Percentiles rank a stretch among this genome's conserved stretches.
phyloP scores from a whole-genome alignment of 495 filamentous ascomycete species.

The Barbatosphaeria neglecta region DNA sequence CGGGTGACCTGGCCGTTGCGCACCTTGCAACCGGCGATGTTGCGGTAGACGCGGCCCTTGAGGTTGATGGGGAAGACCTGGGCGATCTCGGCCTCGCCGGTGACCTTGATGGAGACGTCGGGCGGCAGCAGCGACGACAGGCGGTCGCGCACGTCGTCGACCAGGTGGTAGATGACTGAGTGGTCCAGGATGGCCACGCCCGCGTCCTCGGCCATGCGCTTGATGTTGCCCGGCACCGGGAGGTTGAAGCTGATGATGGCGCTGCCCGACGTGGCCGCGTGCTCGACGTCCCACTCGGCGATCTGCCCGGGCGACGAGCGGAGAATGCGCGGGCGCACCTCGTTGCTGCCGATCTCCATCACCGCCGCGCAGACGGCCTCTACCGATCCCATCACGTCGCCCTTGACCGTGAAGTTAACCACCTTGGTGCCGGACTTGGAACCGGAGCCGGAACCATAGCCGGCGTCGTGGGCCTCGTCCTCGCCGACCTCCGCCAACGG shows the following conservation, averaged over 20 bases:
- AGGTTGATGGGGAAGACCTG: constrained; percentile 75
- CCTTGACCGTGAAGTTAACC: constrained; percentile 82
- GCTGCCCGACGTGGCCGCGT: constrained; percentile 59
- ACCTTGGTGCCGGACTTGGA: constrained; percentile 45
- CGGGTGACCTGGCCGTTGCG: constrained; percentile 62
- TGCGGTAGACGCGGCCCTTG: constrained; percentile 53
- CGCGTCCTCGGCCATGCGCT: constrained; percentile 51
- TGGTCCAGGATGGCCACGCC: constrained; percentile 72
- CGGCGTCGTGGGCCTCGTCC: constrained; percentile 35
- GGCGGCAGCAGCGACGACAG: constrained; percentile 59
- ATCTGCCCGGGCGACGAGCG: constrained; percentile 67
- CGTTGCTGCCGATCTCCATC: constrained; percentile 64
- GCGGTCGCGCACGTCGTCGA: constrained; percentile 64
- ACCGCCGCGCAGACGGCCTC: constrained; percentile 76
- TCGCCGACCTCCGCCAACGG: not conserved
- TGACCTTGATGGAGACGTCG: constrained; percentile 50
- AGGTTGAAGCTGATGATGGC: constrained; percentile 82
- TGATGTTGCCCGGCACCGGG: constrained; percentile 53
- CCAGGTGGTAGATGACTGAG: constrained; percentile 85
- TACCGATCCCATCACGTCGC: constrained; percentile 83
- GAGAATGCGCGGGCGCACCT: constrained; percentile 67
- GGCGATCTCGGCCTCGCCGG: constrained; percentile 79
- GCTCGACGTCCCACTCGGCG: constrained; percentile 79
- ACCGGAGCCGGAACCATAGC: too few relatives aligned
- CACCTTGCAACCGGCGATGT: constrained; percentile 81